A percentile compares a stretch with the other conserved stretches of the same genome.
These are phyloP conservation scores for Fusarium sp. DNA, from an alignment of 2,329 filamentous ascomycete species.

Conservation along the genomic window DNA sequence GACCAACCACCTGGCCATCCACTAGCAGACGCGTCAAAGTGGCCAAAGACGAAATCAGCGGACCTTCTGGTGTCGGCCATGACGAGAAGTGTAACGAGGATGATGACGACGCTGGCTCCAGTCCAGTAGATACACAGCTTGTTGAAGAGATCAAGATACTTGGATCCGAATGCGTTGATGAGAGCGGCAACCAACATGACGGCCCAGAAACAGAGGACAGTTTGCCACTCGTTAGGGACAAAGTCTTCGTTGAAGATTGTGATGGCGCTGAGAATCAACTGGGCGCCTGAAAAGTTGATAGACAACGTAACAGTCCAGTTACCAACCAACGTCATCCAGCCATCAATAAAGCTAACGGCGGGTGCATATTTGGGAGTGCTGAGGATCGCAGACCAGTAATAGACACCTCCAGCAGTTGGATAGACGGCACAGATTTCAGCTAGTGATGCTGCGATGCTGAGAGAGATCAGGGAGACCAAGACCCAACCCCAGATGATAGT, in stretches of 20 bases:
- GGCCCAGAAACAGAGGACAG: constrained; percentile 78
- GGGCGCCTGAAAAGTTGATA: constrained; percentile 75
- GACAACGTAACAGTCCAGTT: constrained; percentile 78
- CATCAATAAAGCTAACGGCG: constrained; percentile 76
- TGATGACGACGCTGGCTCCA: constrained; percentile 74
- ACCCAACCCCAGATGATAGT: constrained; percentile 79
- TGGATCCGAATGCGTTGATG: constrained; percentile 72
- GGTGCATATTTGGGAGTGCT: constrained; percentile 71
- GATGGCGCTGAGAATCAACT: constrained; percentile 76
- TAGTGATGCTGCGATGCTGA: constrained; percentile 77
- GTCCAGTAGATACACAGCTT: constrained; percentile 80
- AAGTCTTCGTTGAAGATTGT: constrained; percentile 72
- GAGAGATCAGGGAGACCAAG: constrained; percentile 74
- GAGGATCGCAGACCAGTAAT: constrained; percentile 79
- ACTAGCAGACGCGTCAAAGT: constrained; percentile 76
- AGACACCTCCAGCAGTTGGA: constrained; percentile 70
- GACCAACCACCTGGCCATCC: constrained; percentile 76
- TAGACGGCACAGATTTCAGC: constrained; percentile 79
- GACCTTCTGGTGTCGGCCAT: constrained; percentile 73
- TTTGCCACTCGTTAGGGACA: constrained; percentile 72
- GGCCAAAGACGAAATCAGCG: constrained; percentile 73
- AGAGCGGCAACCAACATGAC: constrained; percentile 72
- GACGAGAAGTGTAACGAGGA: constrained; percentile 75
- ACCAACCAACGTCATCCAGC: constrained; percentile 79
- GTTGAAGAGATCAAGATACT: constrained; percentile 73